phyloP scores from a whole-genome alignment of 1,139 yeast genomes.

The Blastobotrys illinoisensis region DNA sequence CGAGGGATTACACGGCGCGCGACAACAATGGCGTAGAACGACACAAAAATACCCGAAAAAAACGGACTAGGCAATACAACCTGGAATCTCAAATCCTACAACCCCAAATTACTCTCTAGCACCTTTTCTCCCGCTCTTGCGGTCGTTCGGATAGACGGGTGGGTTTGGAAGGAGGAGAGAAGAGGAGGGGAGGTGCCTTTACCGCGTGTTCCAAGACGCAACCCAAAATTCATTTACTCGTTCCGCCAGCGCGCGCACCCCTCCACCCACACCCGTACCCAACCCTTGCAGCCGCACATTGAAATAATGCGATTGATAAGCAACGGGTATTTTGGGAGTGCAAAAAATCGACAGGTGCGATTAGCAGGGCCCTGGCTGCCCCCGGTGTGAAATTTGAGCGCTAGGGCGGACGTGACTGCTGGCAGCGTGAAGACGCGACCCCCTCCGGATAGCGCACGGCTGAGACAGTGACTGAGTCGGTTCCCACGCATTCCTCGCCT shows the following conservation, averaged over 20 bases:
- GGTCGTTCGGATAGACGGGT: background rate
- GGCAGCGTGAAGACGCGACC: background rate
- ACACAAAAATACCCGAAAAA: slow-evolving; percentile 4
- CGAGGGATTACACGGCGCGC: background rate
- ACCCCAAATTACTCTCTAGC: background rate
- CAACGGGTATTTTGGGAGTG: no score
- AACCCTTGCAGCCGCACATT: background rate
- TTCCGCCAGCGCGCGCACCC: background rate
- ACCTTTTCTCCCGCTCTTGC: background rate
- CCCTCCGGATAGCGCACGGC: background rate
- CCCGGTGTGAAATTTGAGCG: no score
- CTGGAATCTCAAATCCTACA: background rate
- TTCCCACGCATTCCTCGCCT: background rate
- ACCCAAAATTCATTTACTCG: background rate
- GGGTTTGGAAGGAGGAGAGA: background rate
- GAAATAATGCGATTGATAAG: background rate
- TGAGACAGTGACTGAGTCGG: background rate
- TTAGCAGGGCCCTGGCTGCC: no score
- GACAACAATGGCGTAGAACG: background rate
- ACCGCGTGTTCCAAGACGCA: background rate
- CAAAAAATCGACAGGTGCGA: no score
- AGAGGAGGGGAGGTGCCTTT: background rate
- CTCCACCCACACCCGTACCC: background rate
- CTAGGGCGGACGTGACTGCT: no score
- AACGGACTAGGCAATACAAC: background rate